These are phyloP conservation scores for Prunus davidiana DNA, from an alignment of 306 rosid genomes.

Conservation along the genomic window DNA sequence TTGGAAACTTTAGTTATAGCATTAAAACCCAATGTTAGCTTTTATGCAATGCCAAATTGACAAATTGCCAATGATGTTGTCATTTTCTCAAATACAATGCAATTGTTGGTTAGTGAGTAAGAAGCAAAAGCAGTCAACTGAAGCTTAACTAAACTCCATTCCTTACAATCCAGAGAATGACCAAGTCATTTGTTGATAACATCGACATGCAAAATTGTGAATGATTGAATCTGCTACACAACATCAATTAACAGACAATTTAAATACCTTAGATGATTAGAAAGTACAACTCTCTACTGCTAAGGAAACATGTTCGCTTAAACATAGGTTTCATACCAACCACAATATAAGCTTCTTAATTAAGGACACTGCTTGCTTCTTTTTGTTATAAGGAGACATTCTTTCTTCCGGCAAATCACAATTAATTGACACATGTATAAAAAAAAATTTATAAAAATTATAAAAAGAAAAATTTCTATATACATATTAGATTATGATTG, in stretches of 20 bases:
- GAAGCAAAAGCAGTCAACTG: conserved; percentile 2
- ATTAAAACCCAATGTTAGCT: neutral
- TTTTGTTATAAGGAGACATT: too few species aligned
- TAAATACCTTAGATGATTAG: neutral
- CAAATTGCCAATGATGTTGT: neutral
- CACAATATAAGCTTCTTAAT: conserved; percentile 14
- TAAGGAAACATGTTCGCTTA: conserved; percentile 24
- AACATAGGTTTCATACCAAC: neutral
- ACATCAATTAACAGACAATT: conserved; percentile 40
- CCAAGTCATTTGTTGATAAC: conserved; percentile 12
- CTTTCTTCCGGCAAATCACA: neutral
- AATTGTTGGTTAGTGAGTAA: neutral
- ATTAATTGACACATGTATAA: neutral
- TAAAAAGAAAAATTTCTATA: too few species aligned
- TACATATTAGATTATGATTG: too few species aligned
- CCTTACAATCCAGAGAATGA: neutral
- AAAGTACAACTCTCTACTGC: neutral
- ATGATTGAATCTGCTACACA: conserved; percentile 28
- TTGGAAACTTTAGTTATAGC: neutral
- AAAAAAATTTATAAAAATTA: too few species aligned
- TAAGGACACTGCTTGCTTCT: neutral
- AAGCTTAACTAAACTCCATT: conserved; percentile 18
- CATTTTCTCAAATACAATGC: conserved; percentile 3
- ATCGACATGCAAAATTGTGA: conserved; percentile 18
- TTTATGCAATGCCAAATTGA: neutral